Evolutionary conservation across 2,329 filamentous ascomycete genomes (phyloP), one percentile per base, ranked within the genome.

Genomic region (Trichoderma simmonsii): DNA sequence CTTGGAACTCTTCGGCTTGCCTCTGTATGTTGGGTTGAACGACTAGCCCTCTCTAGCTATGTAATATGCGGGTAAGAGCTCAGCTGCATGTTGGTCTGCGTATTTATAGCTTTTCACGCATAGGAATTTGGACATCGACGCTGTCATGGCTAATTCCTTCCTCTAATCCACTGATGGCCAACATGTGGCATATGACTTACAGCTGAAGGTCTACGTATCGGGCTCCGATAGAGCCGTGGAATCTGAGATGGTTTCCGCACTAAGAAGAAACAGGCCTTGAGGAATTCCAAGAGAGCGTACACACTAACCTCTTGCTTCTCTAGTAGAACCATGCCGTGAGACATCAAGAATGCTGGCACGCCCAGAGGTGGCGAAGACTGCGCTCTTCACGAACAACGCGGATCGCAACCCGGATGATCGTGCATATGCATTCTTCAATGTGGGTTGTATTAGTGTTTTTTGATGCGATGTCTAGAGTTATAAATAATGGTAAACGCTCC

Each of bases 331-430:
- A n/a, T 34, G 65, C 67, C 69, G 72, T 77, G 74, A 79, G 74
- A 78, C 77, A 79, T 48, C 9, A 36, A 74, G 72, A 75, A 72
- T 72, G 54, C 34, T 59, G 69, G 60, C 48, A 71, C 51, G 69
- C 60, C 48, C n/a, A 64, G 69, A 43, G 18, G 32, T 26, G 26
- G 32, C 69, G 59, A 63, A 43, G 59, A 65, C 71, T 66, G 48
- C 73, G 75, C 77, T 78, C 76, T 76, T 77, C 65, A 68, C 73
- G 63, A 65, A 67, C 56, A 65, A 69, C 28, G 39, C 66, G 26
- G 43, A 43, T 34, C 26, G 15, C 12, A 48, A 4, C 24, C 18
- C 11, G 11, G 18, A 30, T 34, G 21, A 43, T 6, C 12, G n/a
- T 18, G 36, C n/a, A 21, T 26, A 24, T 74, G 74, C 75, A 77